Base-by-base conservation (phyloP, 108 stramenopile species). In the Pseudonitzschia multiseries region DNA sequence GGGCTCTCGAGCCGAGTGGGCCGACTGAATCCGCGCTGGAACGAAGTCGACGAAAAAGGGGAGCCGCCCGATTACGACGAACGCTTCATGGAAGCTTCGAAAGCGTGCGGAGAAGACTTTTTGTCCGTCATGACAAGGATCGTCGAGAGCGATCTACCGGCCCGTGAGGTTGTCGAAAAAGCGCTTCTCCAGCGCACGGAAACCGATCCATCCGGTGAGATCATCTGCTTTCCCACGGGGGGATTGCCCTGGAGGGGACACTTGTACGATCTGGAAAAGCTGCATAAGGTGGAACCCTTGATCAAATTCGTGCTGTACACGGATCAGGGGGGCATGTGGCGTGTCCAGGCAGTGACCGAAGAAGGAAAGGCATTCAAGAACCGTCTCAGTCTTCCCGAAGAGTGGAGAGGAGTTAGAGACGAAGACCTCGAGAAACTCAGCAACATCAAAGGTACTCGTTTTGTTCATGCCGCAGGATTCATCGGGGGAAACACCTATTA, bases 311-410 rank as follows among this genome's bases (percentile, higher is more conserved):
- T 98, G 0, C 72, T 99, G 65, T 99, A 98, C 74, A 86, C 85
- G 0, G 98, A 99, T 81, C 76, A 84, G 60, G 68, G 80, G 9
- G 96, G 94, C 1, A 92, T 92, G 87, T 99, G 98, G 99, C 78
- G 99, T n/a, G 86, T 98, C 28, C 99, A 99, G 81, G 96, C 96
- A n/a, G 99, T 99, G n/a, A 95, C 98, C 4, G 93, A 93, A 24
- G 91, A 92, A 65, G 93, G 90, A 20, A 86, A 83, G 63, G 88
- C 84, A 1, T 99, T 99, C 84, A 87, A 87, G 57, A 95, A 96
- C 65, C 86, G 99, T 4, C 73, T 93, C 32, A 72, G 86, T 22
- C 65, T 99, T 52, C 97, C 96, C 4, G 91, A 90, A 64, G 87
- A 84, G 59, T 99, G 97, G 97, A 74, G 98, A 60, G 99, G 99